Percentiles rank a stretch among this genome's conserved stretches.
Evolutionary conservation across 2,329 filamentous ascomycete species (phyloP).

Genomic region (Aspergillus ibericus): DNA sequence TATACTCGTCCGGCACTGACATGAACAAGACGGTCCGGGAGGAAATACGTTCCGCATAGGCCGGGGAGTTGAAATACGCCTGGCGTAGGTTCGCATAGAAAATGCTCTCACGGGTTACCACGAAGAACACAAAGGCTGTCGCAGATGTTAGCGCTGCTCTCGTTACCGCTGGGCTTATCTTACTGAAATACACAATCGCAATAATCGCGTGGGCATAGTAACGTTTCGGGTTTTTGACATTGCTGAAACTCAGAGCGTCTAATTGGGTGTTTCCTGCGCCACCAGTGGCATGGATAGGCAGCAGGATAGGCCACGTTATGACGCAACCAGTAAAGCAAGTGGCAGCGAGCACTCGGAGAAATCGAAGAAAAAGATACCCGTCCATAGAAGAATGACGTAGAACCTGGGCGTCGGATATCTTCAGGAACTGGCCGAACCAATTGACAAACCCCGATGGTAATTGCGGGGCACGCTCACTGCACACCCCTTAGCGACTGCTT

Average conservation of each 20-base stretch:
- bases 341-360: slow-evolving; percentile 73
- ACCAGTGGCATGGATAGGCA: slow-evolving; percentile 85
- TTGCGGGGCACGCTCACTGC: slow-evolving; percentile 50
- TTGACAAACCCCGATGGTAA: slow-evolving; percentile 50
- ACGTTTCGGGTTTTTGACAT: slow-evolving; percentile 63
- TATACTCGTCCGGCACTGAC: slow-evolving; percentile 74
- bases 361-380: slow-evolving; percentile 87
- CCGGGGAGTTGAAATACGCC: slow-evolving; percentile 82
- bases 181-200: slow-evolving; percentile 74
- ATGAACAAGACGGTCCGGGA: slow-evolving; percentile 87
- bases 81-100: slow-evolving; percentile 90
- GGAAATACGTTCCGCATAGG: slow-evolving; percentile 80
- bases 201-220: slow-evolving; percentile 79
- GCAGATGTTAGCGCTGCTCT: slow-evolving; percentile 7
- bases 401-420: slow-evolving; percentile 70
- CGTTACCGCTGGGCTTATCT: slow-evolving; percentile 11
- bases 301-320: slow-evolving; percentile 84
- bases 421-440: slow-evolving; percentile 56
- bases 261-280: slow-evolving; percentile 67
- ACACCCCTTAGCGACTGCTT: background rate
- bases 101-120: slow-evolving; percentile 81
- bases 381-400: slow-evolving; percentile 89
- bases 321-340: slow-evolving; percentile 79
- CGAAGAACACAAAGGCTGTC: slow-evolving; percentile 74
- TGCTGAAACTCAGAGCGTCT: slow-evolving; percentile 76